Evolutionary conservation across 2,329 filamentous ascomycete species (phyloP).

Genomic region (Fusarium tuaranense): DNA sequence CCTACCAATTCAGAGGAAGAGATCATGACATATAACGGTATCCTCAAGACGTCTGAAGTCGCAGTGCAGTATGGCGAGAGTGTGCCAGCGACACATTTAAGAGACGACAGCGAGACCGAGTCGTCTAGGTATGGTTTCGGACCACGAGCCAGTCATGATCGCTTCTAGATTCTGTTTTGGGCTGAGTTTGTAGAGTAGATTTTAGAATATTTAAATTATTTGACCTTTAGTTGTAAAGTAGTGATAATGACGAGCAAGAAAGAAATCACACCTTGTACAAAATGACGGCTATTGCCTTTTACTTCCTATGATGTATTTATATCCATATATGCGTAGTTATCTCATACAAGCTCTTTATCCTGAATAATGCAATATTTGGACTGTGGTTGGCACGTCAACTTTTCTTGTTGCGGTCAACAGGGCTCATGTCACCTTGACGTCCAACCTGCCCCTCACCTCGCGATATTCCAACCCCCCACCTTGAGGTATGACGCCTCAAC

Average conservation of each 20-base stretch:
- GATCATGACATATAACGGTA: constrained; percentile 55
- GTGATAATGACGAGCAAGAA: not conserved
- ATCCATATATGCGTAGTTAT: no score
- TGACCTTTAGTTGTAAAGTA: not conserved
- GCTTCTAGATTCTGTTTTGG: not conserved
- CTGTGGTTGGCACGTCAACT: not conserved
- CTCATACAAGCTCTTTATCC: not conserved
- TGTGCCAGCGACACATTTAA: not conserved
- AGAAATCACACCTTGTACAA: not conserved
- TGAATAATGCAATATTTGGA: not conserved
- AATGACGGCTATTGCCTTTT: not conserved
- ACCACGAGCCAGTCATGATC: not conserved
- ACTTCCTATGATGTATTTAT: not conserved
- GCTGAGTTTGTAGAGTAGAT: not conserved
- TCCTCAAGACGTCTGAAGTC: constrained; percentile 48
- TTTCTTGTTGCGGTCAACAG: not conserved
- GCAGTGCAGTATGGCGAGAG: constrained; percentile 23
- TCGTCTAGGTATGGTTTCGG: not conserved
- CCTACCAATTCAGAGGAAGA: constrained; percentile 52
- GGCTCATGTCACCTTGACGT: constrained; percentile 4
- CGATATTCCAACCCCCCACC: constrained; percentile 22
- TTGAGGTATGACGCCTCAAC: constrained; percentile 31
- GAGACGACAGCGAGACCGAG: not conserved
- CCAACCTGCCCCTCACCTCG: constrained; percentile 22
- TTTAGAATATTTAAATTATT: not conserved